Evolutionary conservation across 305 asterid genomes (phyloP), one percentile per base, ranked within the genome.

Genomic region (Andrographis paniculata): DNA sequence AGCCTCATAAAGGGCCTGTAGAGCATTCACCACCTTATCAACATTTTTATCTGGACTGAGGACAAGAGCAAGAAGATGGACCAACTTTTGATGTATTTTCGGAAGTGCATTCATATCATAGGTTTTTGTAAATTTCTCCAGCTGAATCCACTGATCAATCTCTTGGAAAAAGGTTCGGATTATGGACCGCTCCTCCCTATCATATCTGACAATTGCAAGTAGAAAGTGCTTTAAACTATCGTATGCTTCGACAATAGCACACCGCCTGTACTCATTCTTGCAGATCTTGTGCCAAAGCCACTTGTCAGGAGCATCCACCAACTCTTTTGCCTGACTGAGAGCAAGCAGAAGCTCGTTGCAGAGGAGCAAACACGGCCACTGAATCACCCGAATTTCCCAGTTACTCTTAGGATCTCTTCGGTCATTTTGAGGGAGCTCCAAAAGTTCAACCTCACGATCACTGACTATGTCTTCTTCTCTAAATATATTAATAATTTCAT

Each of bases 281-380:
- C 77, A 68, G 57, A 91, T 70, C 72, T 87, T 86, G 60, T 65
- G 62, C 95, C 96, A 91, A 64, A 91, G 87, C 95, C 93, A 77
- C 65, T 56, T 72, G 60, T 89, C 98, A 42, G 98, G 95, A 64
- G 98, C 95, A 76, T 89, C 98, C 2, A 80, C 87, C 60, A 89
- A 62, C 73, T 78, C 89, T 64, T 80, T 74, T 42, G 93, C 96
- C 78, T 79, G 94, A 58, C 93, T 84, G 50, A 91, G 93, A 60
- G 85, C 93, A 61, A 91, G 94, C 52, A 74, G 74, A 44, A 91
- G 75, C 72, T 91, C 95, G 54, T 83, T 83, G 60, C 94, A 91
- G 24, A 91, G 93, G 36, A 87, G 92, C 66, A 77, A 69, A 69
- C 96, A 86, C 22, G 98, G 98, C 98, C 96, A 91, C 58, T 86